A percentile compares a stretch with the other conserved stretches of the same genome.
These are phyloP conservation scores for Aspergillus sparsus DNA, from an alignment of 495 filamentous ascomycete species.

Conservation along the genomic window DNA sequence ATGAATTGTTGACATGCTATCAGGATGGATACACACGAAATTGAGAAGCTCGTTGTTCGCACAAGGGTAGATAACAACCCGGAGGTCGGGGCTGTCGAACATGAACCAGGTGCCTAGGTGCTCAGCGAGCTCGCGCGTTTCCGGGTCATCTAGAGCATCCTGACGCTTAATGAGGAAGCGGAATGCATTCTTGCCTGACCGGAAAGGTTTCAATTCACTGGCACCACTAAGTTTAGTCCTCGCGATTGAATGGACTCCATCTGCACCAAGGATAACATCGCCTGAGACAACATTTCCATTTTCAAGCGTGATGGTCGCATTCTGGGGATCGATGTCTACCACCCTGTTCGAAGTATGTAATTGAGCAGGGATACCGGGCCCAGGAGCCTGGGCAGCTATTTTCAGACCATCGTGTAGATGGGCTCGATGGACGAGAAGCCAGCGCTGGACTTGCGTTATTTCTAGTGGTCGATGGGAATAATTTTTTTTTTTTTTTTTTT, in stretches of 20 bases:
- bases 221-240: slow-evolving; percentile 46
- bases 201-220: slow-evolving; percentile 36
- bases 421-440: slow-evolving; percentile 55
- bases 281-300: slow-evolving; percentile 40
- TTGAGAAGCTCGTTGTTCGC: slow-evolving; percentile 57
- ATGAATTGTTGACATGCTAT: slow-evolving; percentile 36
- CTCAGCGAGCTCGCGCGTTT: slow-evolving; percentile 42
- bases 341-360: slow-evolving; percentile 49
- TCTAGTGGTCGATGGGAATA: background rate
- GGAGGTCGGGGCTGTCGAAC: slow-evolving; percentile 51
- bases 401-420: slow-evolving; percentile 52
- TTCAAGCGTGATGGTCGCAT: slow-evolving; percentile 43
- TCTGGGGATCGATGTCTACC: slow-evolving; percentile 43
- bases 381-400: slow-evolving; percentile 38
- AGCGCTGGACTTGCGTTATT: slow-evolving; percentile 32
- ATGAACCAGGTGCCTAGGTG: slow-evolving; percentile 47
- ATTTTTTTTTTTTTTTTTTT: too few species aligned
- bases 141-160: slow-evolving; percentile 46
- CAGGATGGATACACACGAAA: slow-evolving; percentile 62
- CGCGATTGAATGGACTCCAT: slow-evolving; percentile 54
- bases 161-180: slow-evolving; percentile 57
- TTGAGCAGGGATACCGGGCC: slow-evolving; percentile 41
- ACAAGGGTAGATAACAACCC: slow-evolving; percentile 62
- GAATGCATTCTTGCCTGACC: slow-evolving; percentile 60
- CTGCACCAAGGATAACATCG: slow-evolving; percentile 52